These are phyloP conservation scores for Arthrobotrys sphaeroides DNA, from an alignment of 2,329 filamentous ascomycete genomes.

Conservation along the genomic window DNA sequence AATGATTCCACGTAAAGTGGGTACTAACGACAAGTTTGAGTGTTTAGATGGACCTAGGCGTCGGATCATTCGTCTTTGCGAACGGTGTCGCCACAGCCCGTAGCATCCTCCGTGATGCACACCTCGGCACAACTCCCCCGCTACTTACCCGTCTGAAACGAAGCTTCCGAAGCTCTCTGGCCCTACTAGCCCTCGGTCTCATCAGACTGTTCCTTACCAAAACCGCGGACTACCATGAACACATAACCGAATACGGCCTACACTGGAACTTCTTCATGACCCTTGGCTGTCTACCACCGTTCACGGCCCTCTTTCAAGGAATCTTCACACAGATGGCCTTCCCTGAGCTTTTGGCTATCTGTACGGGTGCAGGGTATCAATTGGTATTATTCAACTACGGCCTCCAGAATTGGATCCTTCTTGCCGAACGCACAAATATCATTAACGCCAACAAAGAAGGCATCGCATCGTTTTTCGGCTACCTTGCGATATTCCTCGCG, in stretches of 20 bases:
- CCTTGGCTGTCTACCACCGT: conserved; percentile 84
- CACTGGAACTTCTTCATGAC: conserved; percentile 99
- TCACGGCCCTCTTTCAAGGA: conserved; percentile 83
- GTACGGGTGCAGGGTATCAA: conserved; percentile 71
- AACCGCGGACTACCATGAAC: conserved; percentile 86
- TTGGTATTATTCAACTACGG: conserved; percentile 76
- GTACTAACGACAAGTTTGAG: not conserved
- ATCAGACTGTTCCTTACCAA: conserved; percentile 89
- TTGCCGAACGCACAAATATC: conserved; percentile 79
- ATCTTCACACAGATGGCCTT: conserved; percentile 70
- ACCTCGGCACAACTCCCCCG: conserved; percentile 47
- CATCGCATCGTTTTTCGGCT: conserved; percentile 92
- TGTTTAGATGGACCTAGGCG: conserved; percentile 84
- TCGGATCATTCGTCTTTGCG: conserved; percentile 96
- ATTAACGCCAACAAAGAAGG: conserved; percentile 93
- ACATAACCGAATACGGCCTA: conserved; percentile 95
- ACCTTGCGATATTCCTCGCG: conserved; percentile 91
- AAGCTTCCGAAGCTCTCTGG: conserved; percentile 81
- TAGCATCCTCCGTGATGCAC: conserved; percentile 74
- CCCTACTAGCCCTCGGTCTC: conserved; percentile 80
- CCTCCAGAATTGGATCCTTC: conserved; percentile 84
- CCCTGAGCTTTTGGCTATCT: conserved; percentile 65
- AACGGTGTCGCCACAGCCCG: conserved; percentile 89
- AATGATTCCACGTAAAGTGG: not conserved
- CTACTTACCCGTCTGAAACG: conserved; percentile 70